Conservation (phyloP, 2,329 filamentous ascomycete genomes). For the Camillea tinctor region DNA sequence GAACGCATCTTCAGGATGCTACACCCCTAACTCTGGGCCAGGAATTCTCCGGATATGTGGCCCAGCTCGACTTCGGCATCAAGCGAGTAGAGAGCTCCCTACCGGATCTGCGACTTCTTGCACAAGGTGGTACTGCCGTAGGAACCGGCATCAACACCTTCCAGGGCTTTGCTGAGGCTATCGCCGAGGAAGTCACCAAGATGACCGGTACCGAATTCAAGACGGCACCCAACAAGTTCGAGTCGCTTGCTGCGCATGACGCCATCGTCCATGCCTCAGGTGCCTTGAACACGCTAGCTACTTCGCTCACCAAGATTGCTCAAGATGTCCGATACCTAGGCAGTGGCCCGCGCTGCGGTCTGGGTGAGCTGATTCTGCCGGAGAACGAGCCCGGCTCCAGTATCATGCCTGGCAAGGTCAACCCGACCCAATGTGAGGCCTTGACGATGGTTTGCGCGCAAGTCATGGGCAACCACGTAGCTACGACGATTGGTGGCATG, state of each 20-base stretch:
- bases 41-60: slow-evolving; percentile 96
- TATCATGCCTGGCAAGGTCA: slow-evolving; percentile 99
- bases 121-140: slow-evolving; percentile 94
- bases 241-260: slow-evolving; percentile 93
- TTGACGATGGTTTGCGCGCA: slow-evolving; percentile 97
- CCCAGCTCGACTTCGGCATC: slow-evolving; percentile 88
- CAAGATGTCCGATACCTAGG: slow-evolving; percentile 98
- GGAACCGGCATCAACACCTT: slow-evolving; percentile 98
- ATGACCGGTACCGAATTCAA: slow-evolving; percentile 92
- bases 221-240: slow-evolving; percentile 98
- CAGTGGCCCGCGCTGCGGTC: slow-evolving; percentile 90
- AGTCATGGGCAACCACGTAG: slow-evolving; percentile 96
- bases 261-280: slow-evolving; percentile 93
- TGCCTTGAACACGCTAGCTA: slow-evolving; percentile 87
- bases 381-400: slow-evolving; percentile 98
- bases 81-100: slow-evolving; percentile 80
- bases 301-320: slow-evolving; percentile 94
- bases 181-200: slow-evolving; percentile 86
- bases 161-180: slow-evolving; percentile 89
- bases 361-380: slow-evolving; percentile 88
- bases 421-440: slow-evolving; percentile 97
- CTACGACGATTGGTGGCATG: slow-evolving; percentile 90
- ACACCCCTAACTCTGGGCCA: slow-evolving; percentile 94
- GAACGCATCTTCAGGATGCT: slow-evolving; percentile 95
- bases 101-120: slow-evolving; percentile 80